A percentile compares a stretch with the other conserved stretches of the same genome.
phyloP scores from a whole-genome alignment of 495 filamentous ascomycete genomes.

The Neurospora sp. region DNA sequence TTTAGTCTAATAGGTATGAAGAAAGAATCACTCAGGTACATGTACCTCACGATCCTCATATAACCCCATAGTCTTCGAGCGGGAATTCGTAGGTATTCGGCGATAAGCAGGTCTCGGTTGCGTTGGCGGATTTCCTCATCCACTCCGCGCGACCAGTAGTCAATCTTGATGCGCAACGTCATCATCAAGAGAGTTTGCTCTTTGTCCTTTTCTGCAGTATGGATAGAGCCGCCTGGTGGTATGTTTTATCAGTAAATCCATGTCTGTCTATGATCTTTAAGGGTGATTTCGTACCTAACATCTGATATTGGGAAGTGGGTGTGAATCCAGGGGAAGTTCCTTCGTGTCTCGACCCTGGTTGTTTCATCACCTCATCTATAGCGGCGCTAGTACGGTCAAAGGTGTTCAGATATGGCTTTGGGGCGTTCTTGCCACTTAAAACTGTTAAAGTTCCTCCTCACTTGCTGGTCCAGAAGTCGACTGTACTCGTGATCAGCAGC shows the following conservation, averaged over 20 bases:
- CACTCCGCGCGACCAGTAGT: constrained; percentile 13
- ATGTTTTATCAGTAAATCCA: background rate
- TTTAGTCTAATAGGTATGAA: background rate
- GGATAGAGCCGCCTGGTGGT: constrained; percentile 1
- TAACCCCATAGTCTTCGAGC: background rate
- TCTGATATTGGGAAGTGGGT: background rate
- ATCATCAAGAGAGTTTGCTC: constrained; percentile 6
- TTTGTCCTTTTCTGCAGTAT: constrained; percentile 4
- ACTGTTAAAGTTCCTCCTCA: background rate
- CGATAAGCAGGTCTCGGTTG: constrained; percentile 14
- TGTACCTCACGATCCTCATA: background rate
- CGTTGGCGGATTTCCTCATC: constrained; percentile 11
- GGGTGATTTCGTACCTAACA: background rate
- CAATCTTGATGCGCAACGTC: constrained; percentile 14
- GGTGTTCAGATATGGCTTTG: no score
- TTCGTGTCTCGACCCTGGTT: background rate
- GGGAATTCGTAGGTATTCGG: constrained; percentile 8
- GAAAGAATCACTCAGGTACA: background rate
- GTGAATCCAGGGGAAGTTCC: background rate
- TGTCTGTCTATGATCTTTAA: background rate
- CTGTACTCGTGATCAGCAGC: background rate
- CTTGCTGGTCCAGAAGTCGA: background rate
- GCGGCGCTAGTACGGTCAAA: background rate
- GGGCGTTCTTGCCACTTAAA: background rate
- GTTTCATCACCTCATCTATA: background rate